Evolutionary conservation across 805 yeast genomes (phyloP).

Genomic region (Suhomyces sp.): DNA sequence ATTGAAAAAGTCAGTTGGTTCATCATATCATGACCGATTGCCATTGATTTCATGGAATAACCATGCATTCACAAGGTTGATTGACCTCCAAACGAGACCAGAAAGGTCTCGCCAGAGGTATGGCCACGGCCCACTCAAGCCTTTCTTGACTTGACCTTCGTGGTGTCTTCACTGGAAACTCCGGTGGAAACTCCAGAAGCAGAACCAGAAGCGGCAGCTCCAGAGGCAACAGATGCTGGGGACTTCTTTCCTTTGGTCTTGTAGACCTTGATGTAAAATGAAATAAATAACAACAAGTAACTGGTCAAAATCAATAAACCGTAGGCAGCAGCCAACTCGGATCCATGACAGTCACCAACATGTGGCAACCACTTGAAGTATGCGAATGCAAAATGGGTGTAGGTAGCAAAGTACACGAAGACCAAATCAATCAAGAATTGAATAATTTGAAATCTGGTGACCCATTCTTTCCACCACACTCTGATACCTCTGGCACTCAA

Average conservation of each 20-base stretch:
- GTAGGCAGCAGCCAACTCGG: slow-evolving; percentile 87
- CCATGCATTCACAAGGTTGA: no score
- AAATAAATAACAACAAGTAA: slow-evolving; percentile 85
- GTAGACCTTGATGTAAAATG: slow-evolving; percentile 88
- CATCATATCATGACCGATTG: no score
- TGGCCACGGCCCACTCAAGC: slow-evolving; percentile 25
- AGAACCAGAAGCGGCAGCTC: slow-evolving; percentile 9
- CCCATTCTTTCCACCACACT: slow-evolving; percentile 99
- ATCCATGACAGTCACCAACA: slow-evolving; percentile 81
- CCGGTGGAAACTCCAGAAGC: slow-evolving; percentile 13
- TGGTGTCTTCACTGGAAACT: slow-evolving; percentile 8
- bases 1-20: no score
- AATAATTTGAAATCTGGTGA: slow-evolving; percentile 90
- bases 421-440: slow-evolving; percentile 88
- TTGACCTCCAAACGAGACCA: no score
- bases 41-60: no score
- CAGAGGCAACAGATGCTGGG: slow-evolving; percentile 11
- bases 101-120: no score
- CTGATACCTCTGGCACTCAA: slow-evolving; percentile 87
- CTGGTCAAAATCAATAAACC: slow-evolving; percentile 88
- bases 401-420: slow-evolving; percentile 92
- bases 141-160: slow-evolving; percentile 37
- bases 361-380: slow-evolving; percentile 69
- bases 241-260: slow-evolving; percentile 40
- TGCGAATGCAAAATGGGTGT: slow-evolving; percentile 77